Evolutionary conservation across 2,329 filamentous ascomycete genomes (phyloP), one percentile per base, ranked within the genome.

Genomic region (Elsinoe batatas): DNA sequence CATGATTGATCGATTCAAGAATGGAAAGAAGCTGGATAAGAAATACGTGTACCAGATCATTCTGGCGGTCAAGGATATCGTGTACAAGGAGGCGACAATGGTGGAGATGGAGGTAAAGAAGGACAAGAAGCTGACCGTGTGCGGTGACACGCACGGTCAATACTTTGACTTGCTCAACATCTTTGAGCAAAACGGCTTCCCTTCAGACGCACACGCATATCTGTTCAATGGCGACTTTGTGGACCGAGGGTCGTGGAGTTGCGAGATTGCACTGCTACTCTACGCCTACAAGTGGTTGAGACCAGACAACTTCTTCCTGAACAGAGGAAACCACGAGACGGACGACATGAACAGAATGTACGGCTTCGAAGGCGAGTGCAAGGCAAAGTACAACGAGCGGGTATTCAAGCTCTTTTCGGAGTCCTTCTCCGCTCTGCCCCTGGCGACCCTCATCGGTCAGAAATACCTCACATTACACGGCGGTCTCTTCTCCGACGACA

Each of bases 271-370:
- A 10, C 78, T 98, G 46, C 77, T 96, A 10, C 78, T 98, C 17
- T 98, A 96, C 71, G 87, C 91, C 43, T 95, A 95, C 79, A 98
- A 98, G 76, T 95, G 89, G 91, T 72, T 97, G 64, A 83, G 87
- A 55, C 93, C 93, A 6, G 63, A 61, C 43, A 82, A 78, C 55
- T 91, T 98, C 78, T 97, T 95, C 81, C 76, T 98, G 61, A 98
- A 98, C 77, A 84, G 93, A 59, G 93, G 93, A 63, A 98, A 98
- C 73, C 93, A 98, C 73, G 93, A 98, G 75, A 97, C 93, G 49
- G 91, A 97, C 69, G 91, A 96, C 72, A 98, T 98, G 93, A 98
- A 98, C 77, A 84, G 89, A 62, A 91, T 93, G 54, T 98, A 98
- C 68, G 93, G 93, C 15, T 98, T 98, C 65, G 93, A 98, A 72